phyloP scores from a whole-genome alignment of 768 basidiomycete genomes.

The Rhizopogon vesiculosus region DNA sequence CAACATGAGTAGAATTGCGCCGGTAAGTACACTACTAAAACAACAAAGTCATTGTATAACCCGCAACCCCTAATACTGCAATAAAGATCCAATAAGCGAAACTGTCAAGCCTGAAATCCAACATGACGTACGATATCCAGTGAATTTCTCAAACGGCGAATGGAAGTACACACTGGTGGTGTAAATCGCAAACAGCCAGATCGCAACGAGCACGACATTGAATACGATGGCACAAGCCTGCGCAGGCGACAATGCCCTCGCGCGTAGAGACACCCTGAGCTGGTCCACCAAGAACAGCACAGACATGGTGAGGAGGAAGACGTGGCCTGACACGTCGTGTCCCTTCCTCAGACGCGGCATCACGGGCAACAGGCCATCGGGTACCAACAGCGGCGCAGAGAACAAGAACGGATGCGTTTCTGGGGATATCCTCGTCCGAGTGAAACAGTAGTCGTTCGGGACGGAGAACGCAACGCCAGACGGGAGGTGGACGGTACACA shows the following conservation, averaged over 20 bases:
- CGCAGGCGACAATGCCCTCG: slow-evolving; percentile 32
- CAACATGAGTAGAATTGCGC: neutral
- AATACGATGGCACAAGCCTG: slow-evolving; percentile 46
- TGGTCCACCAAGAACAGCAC: slow-evolving; percentile 77
- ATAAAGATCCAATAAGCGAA: slow-evolving; percentile 4
- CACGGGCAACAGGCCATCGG: slow-evolving; percentile 37
- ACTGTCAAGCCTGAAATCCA: neutral
- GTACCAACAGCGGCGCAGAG: slow-evolving; percentile 30
- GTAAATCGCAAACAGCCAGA: slow-evolving; percentile 71
- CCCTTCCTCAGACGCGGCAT: slow-evolving; percentile 70
- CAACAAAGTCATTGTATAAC: slow-evolving; percentile 27
- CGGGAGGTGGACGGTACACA: slow-evolving; percentile 67
- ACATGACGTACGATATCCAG: slow-evolving; percentile 68
- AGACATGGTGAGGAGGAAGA: slow-evolving; percentile 83
- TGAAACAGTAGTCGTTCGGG: slow-evolving; percentile 54
- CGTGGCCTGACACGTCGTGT: slow-evolving; percentile 92
- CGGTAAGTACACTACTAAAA: slow-evolving; percentile 5
- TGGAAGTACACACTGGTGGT: slow-evolving; percentile 93
- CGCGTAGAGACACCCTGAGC: slow-evolving; percentile 49
- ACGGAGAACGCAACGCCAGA: slow-evolving; percentile 48
- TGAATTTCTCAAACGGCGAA: slow-evolving; percentile 79
- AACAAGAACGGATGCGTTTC: slow-evolving; percentile 64
- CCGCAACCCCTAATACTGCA: slow-evolving; percentile 34
- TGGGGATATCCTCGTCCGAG: slow-evolving; percentile 47
- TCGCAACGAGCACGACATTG: slow-evolving; percentile 43